phyloP scores from a whole-genome alignment of 2,329 filamentous ascomycete genomes.

The Helicocarpus griseus region DNA sequence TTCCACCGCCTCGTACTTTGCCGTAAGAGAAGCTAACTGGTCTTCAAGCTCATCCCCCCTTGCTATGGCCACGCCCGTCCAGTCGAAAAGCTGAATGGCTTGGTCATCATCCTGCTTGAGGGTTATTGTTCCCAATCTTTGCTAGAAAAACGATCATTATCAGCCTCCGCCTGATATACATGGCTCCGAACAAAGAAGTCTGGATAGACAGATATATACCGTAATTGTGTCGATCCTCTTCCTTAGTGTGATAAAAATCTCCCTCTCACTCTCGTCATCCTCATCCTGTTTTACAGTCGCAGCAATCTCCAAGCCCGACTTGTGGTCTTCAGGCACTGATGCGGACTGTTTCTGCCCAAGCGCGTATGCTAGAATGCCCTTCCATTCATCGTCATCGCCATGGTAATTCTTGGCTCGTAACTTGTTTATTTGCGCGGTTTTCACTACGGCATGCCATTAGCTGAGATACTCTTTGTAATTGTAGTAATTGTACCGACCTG shows the following conservation, averaged over 20 bases:
- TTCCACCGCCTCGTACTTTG: constrained; percentile 36
- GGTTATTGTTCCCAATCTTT: constrained; percentile 45
- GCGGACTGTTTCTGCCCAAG: constrained; percentile 22
- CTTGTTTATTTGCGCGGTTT: constrained; percentile 25
- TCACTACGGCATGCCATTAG: constrained; percentile 21
- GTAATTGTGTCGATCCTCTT: constrained; percentile 42
- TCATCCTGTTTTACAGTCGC: constrained; percentile 16
- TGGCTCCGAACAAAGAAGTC: not conserved
- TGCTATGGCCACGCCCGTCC: constrained; percentile 42
- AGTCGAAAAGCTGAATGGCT: constrained; percentile 48
- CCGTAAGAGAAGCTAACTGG: constrained; percentile 33
- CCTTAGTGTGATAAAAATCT: constrained; percentile 32
- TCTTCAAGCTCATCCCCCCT: constrained; percentile 34
- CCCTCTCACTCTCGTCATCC: constrained; percentile 21
- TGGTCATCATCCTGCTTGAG: constrained; percentile 45
- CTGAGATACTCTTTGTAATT: not conserved
- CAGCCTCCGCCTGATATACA: too few species aligned
- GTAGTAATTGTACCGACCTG: constrained; percentile 26
- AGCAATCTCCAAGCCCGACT: constrained; percentile 23
- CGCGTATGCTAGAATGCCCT: constrained; percentile 24
- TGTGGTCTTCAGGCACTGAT: constrained; percentile 12
- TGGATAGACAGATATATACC: constrained; percentile 17
- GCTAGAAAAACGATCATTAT: constrained; percentile 22
- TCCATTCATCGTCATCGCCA: constrained; percentile 35
- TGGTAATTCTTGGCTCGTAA: constrained; percentile 35